Conservation (phyloP, 2,329 filamentous ascomycete species). For the Venturia asperata region DNA sequence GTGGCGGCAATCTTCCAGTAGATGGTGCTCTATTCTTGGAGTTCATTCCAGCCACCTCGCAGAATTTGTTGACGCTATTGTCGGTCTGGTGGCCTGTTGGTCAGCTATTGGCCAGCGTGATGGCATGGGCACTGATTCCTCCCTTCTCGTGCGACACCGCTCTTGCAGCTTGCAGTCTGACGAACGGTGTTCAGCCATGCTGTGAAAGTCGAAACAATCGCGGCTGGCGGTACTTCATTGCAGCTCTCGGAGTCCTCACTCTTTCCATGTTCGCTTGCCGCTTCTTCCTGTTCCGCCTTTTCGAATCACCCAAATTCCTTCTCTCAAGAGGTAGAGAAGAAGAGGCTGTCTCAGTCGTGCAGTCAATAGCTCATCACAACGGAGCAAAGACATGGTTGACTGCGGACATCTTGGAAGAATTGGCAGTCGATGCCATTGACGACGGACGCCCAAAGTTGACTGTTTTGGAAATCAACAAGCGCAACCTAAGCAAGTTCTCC, state of each 20-base stretch:
- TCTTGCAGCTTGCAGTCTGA: slow-evolving; percentile 29
- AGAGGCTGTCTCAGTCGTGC: slow-evolving; percentile 73
- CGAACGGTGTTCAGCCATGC: slow-evolving; percentile 28
- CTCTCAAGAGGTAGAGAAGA: slow-evolving; percentile 67
- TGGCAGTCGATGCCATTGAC: slow-evolving; percentile 41
- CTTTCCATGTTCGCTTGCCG: slow-evolving; percentile 71
- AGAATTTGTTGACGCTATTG: slow-evolving; percentile 67
- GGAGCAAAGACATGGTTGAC: slow-evolving; percentile 49
- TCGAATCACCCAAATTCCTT: slow-evolving; percentile 79
- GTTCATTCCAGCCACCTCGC: slow-evolving; percentile 69
- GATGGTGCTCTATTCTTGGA: slow-evolving; percentile 79
- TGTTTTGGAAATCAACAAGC: slow-evolving; percentile 45
- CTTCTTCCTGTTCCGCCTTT: slow-evolving; percentile 73
- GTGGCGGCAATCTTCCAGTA: slow-evolving; percentile 63
- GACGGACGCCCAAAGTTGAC: slow-evolving; percentile 35
- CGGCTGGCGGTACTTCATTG: slow-evolving; percentile 70
- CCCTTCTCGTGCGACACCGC: slow-evolving; percentile 48
- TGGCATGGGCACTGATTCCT: slow-evolving; percentile 71
- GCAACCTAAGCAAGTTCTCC: slow-evolving; percentile 60
- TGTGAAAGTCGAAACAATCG: slow-evolving; percentile 50
- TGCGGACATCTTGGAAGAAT: slow-evolving; percentile 55
- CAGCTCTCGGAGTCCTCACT: slow-evolving; percentile 64
- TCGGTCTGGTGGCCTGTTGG: slow-evolving; percentile 84
- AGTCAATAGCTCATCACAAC: slow-evolving; percentile 70
- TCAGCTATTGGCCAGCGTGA: slow-evolving; percentile 54